Evolutionary conservation across 345 rosid genomes (phyloP), one percentile per base, ranked within the genome.

Genomic region (Hypericum perforatum): DNA sequence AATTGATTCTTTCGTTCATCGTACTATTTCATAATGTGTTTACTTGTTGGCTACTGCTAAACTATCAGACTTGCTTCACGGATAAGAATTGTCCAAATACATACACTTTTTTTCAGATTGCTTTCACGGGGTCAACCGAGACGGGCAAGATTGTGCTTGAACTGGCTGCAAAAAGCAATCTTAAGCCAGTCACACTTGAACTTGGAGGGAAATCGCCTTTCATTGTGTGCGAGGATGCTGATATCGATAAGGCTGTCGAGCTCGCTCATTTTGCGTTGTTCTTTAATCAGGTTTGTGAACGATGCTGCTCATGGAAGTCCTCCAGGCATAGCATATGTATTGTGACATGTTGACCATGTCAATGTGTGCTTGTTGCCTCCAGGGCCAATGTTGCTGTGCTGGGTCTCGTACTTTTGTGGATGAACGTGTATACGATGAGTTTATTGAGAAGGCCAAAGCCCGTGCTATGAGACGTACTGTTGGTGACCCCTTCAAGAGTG

Each of bases 181-280:
- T 67, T 8, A 67, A 67, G 51, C 41, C 62, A 36, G 71, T 67
- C 32, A 61, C 67, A 16, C 16, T 67, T 40, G 71, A 67, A 59
- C 71, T 67, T 11, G 71, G 71, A 39, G 63, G 71, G 39, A 67
- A 67, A 48, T 67, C 71, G 29, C 71, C 71, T 41, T 61, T 61
- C 59, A 62, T 67, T 12, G 56, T 67, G 7, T 61, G 59, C 5
- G 71, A 56, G 44, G 71, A 67, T 57, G 67, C 63, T 52, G 66
- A 67, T 8, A 11, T 67, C 11, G 62, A 67, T 9, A 57, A 56
- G 36, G 71, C 56, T 51, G 66, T 53, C 32, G 66, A 61, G 52
- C 59, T 61, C n/a, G 66, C 66, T 11, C 66, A 51, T 53, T 52
- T 52, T 16, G 71, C 71, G 12, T 37, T 67, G 16, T 62, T 67